Conservation (phyloP, 2,329 filamentous ascomycete species). For the Pezicula rhizophila region DNA sequence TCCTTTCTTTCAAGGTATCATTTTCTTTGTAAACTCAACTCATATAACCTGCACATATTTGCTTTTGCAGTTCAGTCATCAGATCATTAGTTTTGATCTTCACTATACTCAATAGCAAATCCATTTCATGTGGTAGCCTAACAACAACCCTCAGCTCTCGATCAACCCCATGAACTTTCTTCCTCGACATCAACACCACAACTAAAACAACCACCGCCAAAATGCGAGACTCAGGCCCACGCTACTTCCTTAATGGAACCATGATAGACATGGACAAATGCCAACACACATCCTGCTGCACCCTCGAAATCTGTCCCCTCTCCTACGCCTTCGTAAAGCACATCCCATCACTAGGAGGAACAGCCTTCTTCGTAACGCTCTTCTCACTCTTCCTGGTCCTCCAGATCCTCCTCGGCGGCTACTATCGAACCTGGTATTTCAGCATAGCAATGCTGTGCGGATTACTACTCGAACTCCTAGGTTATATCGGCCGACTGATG, state of each 20-base stretch:
- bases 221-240: neutral
- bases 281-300: neutral
- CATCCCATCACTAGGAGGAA: slow-evolving; percentile 42
- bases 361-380: slow-evolving; percentile 43
- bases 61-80: no score
- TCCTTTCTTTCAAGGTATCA: no score
- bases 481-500: slow-evolving; percentile 39
- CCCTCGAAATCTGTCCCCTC: slow-evolving; percentile 1
- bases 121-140: no score
- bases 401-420: slow-evolving; percentile 42
- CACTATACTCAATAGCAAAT: no score
- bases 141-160: no score
- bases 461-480: slow-evolving; percentile 44
- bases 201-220: neutral
- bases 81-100: no score
- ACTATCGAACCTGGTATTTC: slow-evolving; percentile 50
- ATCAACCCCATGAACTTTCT: no score
- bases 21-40: no score
- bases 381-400: slow-evolving; percentile 42
- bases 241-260: slow-evolving; percentile 1
- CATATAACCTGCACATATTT: no score
- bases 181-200: no score
- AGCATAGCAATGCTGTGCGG: slow-evolving; percentile 44
- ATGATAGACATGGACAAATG: neutral
- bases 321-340: slow-evolving; percentile 28